Evolutionary conservation across 2,329 filamentous ascomycete genomes (phyloP).

Genomic region (Blastomyces emzantsi): DNA sequence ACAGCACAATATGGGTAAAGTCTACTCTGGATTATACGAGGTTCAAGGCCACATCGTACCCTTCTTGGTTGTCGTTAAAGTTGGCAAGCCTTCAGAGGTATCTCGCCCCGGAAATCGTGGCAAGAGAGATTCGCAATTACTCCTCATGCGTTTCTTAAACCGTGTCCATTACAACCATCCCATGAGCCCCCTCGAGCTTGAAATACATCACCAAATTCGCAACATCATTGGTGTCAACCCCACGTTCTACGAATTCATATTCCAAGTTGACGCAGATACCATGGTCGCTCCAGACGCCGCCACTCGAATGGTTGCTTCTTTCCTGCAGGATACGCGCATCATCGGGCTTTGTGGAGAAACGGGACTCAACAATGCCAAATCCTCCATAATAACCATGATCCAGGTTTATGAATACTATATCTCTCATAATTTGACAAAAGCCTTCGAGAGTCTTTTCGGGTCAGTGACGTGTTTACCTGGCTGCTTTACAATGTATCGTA

Average conservation of each 20-base stretch:
- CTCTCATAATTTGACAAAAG: conserved; percentile 92
- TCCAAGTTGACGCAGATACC: conserved; percentile 97
- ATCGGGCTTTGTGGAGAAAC: conserved; percentile 95
- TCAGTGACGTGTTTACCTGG: conserved; percentile 96
- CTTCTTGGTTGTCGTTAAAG: conserved; percentile 93
- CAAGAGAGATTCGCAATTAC: conserved; percentile 98
- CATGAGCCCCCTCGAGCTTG: conserved; percentile 93
- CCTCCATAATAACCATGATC: conserved; percentile 95
- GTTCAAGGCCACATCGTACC: conserved; percentile 97
- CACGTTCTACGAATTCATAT: conserved; percentile 92
- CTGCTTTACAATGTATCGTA: conserved; percentile 99
- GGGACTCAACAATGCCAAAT: conserved; percentile 81
- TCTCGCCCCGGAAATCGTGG: conserved; percentile 82
- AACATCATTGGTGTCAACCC: conserved; percentile 99
- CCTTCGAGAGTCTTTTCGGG: conserved; percentile 94
- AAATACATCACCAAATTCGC: conserved; percentile 97
- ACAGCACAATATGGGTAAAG: conserved; percentile 99
- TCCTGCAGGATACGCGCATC: conserved; percentile 84
- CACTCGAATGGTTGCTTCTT: conserved; percentile 83
- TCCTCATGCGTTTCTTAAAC: conserved; percentile 98
- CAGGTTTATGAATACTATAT: conserved; percentile 99
- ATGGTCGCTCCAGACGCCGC: conserved; percentile 83
- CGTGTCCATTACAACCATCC: conserved; percentile 94
- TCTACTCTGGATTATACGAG: conserved; percentile 96
- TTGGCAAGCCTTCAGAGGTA: conserved; percentile 75